Base-by-base conservation (phyloP, 2,329 filamentous ascomycete genomes). In the Talaromyces sp. region DNA sequence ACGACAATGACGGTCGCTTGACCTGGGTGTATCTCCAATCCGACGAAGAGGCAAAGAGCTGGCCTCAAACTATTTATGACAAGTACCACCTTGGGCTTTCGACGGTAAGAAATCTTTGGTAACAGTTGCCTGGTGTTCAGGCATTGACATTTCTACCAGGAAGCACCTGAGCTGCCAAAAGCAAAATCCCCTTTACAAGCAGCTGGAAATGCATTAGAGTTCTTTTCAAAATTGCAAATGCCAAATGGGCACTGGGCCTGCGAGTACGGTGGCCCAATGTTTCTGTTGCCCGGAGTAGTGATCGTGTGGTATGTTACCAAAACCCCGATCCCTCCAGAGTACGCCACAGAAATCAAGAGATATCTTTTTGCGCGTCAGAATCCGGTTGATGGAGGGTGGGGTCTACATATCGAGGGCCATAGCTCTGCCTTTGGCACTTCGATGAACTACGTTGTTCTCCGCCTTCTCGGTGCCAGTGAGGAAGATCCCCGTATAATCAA, bases 191-290 rank as follows among this genome's bases (percentile, higher is more conserved):
- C 93, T 5, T 81, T 95, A 60, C 85, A 95, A 65, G 82, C 91
- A 4, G 91, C 91, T 3, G 81, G 83, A 62, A 99, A 99, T 77
- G 92, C 89, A 41, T 82, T 98, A 58, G 80, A 84, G 3, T 98
- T 96, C 80, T 96, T 96, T 78, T 90, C 93, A 60, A 85, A 93
- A 64, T 84, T 98, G 26, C 95, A 99, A 73, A 82, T 97, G 1
- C 86, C 89, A 14, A 89, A 91, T 0, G 95, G 95, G 5, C 91
- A 97, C 71, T 99, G 95, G 95, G 95, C 83, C 5, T 98, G 93
- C 78, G 95, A 99, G 74, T 99, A 99, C 78, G 95, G 95, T 58
- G 95, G 95, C 0, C 95, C 95, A 4, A 93, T 97, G 90, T 99
- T 99, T 71, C 84, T 98, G 43, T 81, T 98, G 1, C 91, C 93